phyloP scores from a whole-genome alignment of 108 stramenopile species.

The Pseudonitzschia multistriata region DNA sequence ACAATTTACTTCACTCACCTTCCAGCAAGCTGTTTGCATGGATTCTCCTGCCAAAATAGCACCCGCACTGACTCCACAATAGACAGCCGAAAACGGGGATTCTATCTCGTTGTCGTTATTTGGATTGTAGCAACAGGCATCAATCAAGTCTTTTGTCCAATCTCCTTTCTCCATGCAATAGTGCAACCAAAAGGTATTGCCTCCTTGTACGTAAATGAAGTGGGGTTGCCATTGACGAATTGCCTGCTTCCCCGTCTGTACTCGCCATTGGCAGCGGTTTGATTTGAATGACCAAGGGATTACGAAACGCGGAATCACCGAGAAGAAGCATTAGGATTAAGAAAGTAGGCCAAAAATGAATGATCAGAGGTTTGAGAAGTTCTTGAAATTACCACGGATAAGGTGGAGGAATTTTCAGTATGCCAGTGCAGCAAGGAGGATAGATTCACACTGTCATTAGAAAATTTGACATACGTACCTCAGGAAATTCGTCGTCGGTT shows the following conservation, averaged over 20 bases:
- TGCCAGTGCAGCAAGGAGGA: too few relatives aligned
- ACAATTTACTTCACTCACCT: conserved; percentile 26
- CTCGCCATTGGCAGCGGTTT: conserved; percentile 7
- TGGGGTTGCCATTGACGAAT: conserved; percentile 68
- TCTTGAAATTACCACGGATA: too few relatives aligned
- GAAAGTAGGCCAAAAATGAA: not conserved
- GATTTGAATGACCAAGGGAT: not conserved
- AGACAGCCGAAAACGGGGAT: conserved; percentile 41
- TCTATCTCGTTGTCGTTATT: not conserved
- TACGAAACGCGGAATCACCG: not conserved
- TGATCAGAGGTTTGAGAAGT: too few relatives aligned
- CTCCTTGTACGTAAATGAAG: conserved; percentile 84
- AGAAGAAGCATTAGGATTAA: not conserved
- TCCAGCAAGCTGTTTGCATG: conserved; percentile 83
- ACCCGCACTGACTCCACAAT: conserved; percentile 82
- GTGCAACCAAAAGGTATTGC: conserved; percentile 90
- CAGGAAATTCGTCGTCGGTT: not conserved
- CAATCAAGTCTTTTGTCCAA: conserved; percentile 39
- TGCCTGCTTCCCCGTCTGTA: conserved; percentile 38
- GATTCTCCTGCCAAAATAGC: conserved; percentile 70
- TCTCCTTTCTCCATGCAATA: conserved; percentile 75
- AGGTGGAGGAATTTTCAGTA: too few relatives aligned
- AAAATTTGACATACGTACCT: conserved; percentile 16
- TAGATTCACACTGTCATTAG: not conserved
- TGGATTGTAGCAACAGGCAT: conserved; percentile 34